Evolutionary conservation across 2,329 filamentous ascomycete species (phyloP).

Genomic region (Lasiodiplodia sp.): DNA sequence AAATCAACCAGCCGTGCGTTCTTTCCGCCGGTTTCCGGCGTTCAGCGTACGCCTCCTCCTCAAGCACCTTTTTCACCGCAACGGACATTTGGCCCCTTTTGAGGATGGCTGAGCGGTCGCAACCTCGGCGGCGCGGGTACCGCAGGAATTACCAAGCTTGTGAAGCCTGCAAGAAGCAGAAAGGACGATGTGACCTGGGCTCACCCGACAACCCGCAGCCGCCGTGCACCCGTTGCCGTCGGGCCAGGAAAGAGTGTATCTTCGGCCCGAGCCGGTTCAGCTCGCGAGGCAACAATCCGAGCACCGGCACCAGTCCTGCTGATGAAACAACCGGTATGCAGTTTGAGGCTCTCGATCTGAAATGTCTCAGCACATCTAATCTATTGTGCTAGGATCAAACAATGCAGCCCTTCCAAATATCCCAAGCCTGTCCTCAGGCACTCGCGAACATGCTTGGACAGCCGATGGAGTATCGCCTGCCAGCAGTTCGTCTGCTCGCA

Average conservation of each 20-base stretch:
- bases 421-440: background rate
- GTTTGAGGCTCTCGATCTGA: background rate
- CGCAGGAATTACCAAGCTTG: slow-evolving; percentile 28
- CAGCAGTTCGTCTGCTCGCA: background rate
- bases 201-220: slow-evolving; percentile 20
- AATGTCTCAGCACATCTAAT: background rate
- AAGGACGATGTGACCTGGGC: slow-evolving; percentile 28
- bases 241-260: slow-evolving; percentile 24
- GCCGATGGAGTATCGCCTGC: background rate
- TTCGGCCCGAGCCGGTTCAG: slow-evolving; percentile 28
- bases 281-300: slow-evolving; percentile 9
- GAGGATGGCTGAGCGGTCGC: slow-evolving; percentile 23
- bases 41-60: background rate
- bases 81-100: background rate
- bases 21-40: slow-evolving; percentile 26
- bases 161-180: slow-evolving; percentile 29
- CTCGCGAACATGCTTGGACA: background rate
- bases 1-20: slow-evolving; percentile 14
- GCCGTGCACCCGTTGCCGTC: slow-evolving; percentile 25
- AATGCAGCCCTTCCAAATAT: background rate
- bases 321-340: background rate
- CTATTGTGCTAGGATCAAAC: background rate
- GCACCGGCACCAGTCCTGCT: slow-evolving; percentile 15
- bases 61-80: background rate
- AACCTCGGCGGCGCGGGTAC: slow-evolving; percentile 15